Conservation (phyloP, 371 early-diverging fungal genomes). For the Mucor circinelloides region DNA sequence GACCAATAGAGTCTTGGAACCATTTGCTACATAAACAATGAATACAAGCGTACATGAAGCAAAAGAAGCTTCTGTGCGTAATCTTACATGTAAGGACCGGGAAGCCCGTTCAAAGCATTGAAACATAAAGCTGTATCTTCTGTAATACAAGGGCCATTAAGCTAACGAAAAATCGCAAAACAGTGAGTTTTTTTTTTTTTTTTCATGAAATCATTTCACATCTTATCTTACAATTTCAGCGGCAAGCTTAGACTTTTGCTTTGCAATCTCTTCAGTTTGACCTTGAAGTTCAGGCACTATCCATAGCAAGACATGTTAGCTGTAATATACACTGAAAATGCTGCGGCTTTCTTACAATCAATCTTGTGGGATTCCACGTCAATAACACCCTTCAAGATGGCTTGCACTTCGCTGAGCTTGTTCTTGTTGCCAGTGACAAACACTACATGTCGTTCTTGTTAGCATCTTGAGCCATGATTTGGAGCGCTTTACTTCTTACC, state of each 20-base stretch:
- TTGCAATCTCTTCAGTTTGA: constrained; percentile 70
- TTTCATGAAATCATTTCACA: neutral
- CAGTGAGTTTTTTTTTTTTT: neutral
- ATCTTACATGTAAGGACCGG: constrained; percentile 84
- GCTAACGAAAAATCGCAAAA: constrained; percentile 36
- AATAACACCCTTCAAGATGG: constrained; percentile 71
- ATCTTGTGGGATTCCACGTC: constrained; percentile 69
- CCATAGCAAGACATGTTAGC: neutral
- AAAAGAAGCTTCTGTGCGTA: neutral
- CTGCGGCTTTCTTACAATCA: constrained; percentile 62
- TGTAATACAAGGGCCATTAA: constrained; percentile 84
- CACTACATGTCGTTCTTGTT: constrained; percentile 18
- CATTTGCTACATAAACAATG: constrained; percentile 73
- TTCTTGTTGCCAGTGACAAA: constrained; percentile 87
- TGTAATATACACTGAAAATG: neutral
- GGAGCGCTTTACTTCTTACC: neutral
- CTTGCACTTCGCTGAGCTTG: constrained; percentile 88
- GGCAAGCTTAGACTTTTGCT: constrained; percentile 79
- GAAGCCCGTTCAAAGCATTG: constrained; percentile 89
- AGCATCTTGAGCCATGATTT: neutral
- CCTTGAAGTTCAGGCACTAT: constrained; percentile 92
- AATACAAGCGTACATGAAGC: neutral
- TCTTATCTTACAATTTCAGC: constrained; percentile 55
- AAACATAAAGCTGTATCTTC: constrained; percentile 96
- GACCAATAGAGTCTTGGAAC: constrained; percentile 86